Evolutionary conservation across 2,329 filamentous ascomycete species (phyloP).

Genomic region (Apiospora marii): DNA sequence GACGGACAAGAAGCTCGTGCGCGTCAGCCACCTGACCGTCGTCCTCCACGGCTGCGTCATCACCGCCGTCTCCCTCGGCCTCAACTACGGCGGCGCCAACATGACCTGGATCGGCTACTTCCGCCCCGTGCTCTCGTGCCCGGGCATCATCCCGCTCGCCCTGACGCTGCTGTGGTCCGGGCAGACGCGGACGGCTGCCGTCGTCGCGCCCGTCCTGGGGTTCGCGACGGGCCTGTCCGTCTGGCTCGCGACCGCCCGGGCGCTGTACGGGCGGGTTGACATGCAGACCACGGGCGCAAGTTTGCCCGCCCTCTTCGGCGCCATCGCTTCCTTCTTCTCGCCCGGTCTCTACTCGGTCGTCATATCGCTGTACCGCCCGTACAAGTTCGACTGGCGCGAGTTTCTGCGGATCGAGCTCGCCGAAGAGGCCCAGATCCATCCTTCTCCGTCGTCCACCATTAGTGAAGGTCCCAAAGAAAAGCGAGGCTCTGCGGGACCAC

Average conservation of each 20-base stretch:
- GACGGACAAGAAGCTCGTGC: conserved; percentile 49
- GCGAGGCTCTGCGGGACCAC: background rate
- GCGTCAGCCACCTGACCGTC: conserved; percentile 55
- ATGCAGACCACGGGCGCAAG: conserved; percentile 49
- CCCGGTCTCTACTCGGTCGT: conserved; percentile 53
- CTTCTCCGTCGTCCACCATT: no score
- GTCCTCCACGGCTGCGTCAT: conserved; percentile 57
- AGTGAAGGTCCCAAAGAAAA: conserved; percentile 4
- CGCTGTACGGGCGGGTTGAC: conserved; percentile 49
- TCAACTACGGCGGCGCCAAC: conserved; percentile 57
- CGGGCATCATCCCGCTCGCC: conserved; percentile 52
- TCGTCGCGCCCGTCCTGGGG: conserved; percentile 48
- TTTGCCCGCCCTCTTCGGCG: conserved; percentile 53
- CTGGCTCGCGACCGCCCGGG: conserved; percentile 51
- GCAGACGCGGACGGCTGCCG: conserved; percentile 51
- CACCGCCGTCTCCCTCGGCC: conserved; percentile 53
- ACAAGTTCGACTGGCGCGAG: conserved; percentile 44
- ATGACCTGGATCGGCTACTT: conserved; percentile 52
- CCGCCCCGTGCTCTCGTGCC: conserved; percentile 37
- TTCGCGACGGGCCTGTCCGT: conserved; percentile 51
- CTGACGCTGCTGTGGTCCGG: conserved; percentile 53
- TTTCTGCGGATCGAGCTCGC: conserved; percentile 56
- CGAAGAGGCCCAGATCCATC: conserved; percentile 44
- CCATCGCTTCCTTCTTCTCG: conserved; percentile 53
- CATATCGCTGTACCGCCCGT: conserved; percentile 50